Evolutionary conservation across 495 filamentous ascomycete species (phyloP).

Genomic region (Arthonia radiata): DNA sequence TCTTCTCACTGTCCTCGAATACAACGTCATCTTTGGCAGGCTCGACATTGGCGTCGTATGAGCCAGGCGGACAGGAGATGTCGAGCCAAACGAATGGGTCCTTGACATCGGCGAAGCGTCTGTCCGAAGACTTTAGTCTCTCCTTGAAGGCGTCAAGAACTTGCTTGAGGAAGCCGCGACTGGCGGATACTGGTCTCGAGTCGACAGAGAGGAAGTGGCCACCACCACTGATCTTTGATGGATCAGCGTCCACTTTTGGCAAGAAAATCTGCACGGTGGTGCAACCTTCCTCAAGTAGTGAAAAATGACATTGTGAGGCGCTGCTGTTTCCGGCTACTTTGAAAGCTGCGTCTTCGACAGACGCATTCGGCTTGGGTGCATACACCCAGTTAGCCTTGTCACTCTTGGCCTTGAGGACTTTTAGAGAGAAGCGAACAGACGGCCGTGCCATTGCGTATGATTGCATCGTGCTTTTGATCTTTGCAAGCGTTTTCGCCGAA

Average conservation of each 20-base stretch:
- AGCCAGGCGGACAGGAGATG: slow-evolving; percentile 39
- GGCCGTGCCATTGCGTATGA: slow-evolving; percentile 54
- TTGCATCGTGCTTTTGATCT: slow-evolving; percentile 43
- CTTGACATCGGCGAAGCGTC: slow-evolving; percentile 10
- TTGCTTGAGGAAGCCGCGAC: slow-evolving; percentile 38
- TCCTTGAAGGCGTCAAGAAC: slow-evolving; percentile 35
- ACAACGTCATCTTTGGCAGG: slow-evolving; percentile 75
- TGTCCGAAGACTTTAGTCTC: slow-evolving; percentile 7
- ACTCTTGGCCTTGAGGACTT: slow-evolving; percentile 35
- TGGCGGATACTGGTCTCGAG: slow-evolving; percentile 41
- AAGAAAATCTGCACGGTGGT: slow-evolving; percentile 34
- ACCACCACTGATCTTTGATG: slow-evolving; percentile 26
- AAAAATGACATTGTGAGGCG: slow-evolving; percentile 25
- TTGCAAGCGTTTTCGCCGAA: slow-evolving; percentile 31
- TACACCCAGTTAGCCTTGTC: slow-evolving; percentile 47
- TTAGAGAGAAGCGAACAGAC: slow-evolving; percentile 35
- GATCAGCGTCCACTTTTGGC: slow-evolving; percentile 24
- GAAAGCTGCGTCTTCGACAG: slow-evolving; percentile 36
- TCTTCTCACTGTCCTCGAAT: slow-evolving; percentile 33
- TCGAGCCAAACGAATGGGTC: slow-evolving; percentile 56
- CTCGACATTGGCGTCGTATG: slow-evolving; percentile 77
- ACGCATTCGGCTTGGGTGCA: slow-evolving; percentile 28
- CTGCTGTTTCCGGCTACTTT: slow-evolving; percentile 47
- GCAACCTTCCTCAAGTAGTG: slow-evolving; percentile 12
- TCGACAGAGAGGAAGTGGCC: slow-evolving; percentile 57